phyloP scores from a whole-genome alignment of 768 basidiomycete genomes.

The Serendipita sp. region DNA sequence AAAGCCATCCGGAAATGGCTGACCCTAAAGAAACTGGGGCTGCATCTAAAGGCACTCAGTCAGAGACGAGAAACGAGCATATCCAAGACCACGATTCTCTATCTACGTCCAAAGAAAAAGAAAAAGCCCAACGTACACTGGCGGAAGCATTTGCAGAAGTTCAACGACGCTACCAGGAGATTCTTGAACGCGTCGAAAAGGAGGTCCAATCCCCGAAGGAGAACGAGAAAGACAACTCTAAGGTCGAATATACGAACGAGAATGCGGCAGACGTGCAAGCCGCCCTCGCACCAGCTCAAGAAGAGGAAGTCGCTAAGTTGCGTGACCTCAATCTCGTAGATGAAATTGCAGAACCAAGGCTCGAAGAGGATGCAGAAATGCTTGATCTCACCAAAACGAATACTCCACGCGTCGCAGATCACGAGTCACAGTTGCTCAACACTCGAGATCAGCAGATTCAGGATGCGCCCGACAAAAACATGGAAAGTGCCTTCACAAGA shows the following conservation, averaged over 20 bases:
- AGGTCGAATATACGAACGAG: constrained; percentile 22
- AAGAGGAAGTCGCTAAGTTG: constrained; percentile 68
- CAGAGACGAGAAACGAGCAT: not conserved
- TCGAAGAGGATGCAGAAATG: constrained; percentile 10
- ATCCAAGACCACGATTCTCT: not conserved
- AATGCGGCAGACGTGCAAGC: constrained; percentile 62
- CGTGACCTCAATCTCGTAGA: constrained; percentile 66
- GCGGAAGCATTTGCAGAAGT: constrained; percentile 76
- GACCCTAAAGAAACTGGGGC: not conserved
- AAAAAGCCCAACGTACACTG: constrained; percentile 19
- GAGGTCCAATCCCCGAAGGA: constrained; percentile 7
- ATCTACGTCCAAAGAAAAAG: not conserved
- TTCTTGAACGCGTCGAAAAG: constrained; percentile 32
- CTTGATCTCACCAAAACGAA: constrained; percentile 9
- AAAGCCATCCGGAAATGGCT: not conserved
- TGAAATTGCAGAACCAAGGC: constrained; percentile 15
- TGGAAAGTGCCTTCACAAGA: not conserved
- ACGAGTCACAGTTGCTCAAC: not conserved
- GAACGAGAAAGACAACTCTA: not conserved
- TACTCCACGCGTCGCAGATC: not conserved
- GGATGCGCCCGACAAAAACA: not conserved
- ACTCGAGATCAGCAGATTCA: not conserved
- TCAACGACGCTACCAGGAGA: constrained; percentile 68
- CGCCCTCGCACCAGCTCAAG: constrained; percentile 72
- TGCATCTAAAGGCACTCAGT: not conserved